Conservation (phyloP, 768 basidiomycete species). For the Russula compacta region DNA sequence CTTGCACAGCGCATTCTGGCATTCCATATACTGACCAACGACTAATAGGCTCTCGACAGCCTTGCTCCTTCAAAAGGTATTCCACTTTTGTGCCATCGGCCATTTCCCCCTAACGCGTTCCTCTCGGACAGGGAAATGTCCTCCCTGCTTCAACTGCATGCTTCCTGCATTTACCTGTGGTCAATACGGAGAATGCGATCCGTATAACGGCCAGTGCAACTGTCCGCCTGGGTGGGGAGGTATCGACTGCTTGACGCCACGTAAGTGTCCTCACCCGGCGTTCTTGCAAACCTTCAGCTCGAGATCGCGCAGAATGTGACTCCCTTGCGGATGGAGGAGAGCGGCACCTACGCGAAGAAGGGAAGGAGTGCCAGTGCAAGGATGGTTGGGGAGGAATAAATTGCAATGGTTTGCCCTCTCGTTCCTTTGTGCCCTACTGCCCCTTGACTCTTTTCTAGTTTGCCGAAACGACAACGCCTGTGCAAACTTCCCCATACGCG, state of each 20-base stretch:
- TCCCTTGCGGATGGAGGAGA: constrained; percentile 87
- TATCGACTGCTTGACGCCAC: constrained; percentile 86
- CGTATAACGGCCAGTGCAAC: constrained; percentile 91
- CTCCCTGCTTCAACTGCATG: constrained; percentile 94
- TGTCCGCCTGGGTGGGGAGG: constrained; percentile 98
- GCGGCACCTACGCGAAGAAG: constrained; percentile 68
- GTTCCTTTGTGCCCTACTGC: not conserved
- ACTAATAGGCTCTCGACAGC: not conserved
- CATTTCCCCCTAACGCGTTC: not conserved
- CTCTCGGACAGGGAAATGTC: constrained; percentile 38
- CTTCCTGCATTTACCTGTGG: constrained; percentile 88
- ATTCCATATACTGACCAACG: not conserved
- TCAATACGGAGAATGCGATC: constrained; percentile 84
- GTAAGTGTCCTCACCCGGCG: constrained; percentile 38
- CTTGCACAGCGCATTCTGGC: not conserved
- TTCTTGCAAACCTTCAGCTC: not conserved
- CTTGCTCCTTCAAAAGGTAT: constrained; percentile 11
- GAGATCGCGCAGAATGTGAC: constrained; percentile 63
- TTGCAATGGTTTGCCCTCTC: constrained; percentile 71
- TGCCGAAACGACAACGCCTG: constrained; percentile 81
- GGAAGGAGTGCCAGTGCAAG: constrained; percentile 76
- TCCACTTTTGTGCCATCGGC: too few species aligned
- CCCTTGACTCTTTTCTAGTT: constrained; percentile 39
- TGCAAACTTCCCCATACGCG: constrained; percentile 60
- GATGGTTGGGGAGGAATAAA: constrained; percentile 96